Conservation (phyloP, 108 stramenopile species). For the Stephanodiscus minutulus region DNA sequence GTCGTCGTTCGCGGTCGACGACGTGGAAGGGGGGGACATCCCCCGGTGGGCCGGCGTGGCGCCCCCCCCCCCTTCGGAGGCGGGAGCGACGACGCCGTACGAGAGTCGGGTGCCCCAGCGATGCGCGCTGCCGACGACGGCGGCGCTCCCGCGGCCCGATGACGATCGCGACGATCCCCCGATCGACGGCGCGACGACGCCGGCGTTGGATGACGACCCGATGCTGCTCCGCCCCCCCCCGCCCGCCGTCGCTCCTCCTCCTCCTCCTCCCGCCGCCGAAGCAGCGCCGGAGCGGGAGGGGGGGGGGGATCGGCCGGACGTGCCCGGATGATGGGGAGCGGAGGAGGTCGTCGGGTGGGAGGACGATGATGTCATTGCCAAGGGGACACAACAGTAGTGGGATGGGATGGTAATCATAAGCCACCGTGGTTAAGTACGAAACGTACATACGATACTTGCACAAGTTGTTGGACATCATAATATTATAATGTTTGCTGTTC, state of each 20-base stretch:
- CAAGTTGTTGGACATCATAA: no score
- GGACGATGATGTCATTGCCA: not conserved
- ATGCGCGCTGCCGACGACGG: not conserved
- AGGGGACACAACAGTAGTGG: no score
- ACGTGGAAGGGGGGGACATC: not conserved
- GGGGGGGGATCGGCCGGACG: slow-evolving; percentile 5
- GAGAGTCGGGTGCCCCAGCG: slow-evolving; percentile 13
- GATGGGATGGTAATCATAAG: no score
- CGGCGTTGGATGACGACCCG: not conserved
- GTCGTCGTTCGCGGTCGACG: not conserved
- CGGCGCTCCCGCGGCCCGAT: not conserved
- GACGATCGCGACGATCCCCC: not conserved
- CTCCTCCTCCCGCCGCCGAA: not conserved
- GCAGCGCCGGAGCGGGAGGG: not conserved
- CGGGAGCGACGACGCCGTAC: not conserved
- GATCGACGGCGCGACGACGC: not conserved
- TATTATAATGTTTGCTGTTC: no score
- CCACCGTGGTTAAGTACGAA: no score
- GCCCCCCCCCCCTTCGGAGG: no score
- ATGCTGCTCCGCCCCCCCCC: not conserved
- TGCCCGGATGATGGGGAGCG: not conserved
- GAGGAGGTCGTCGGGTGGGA: not conserved
- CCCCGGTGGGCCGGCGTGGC: not conserved
- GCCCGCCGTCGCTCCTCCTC: no score
- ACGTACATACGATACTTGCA: no score